phyloP scores from a whole-genome alignment of 441 rosid genomes.

The Populus hybrid region DNA sequence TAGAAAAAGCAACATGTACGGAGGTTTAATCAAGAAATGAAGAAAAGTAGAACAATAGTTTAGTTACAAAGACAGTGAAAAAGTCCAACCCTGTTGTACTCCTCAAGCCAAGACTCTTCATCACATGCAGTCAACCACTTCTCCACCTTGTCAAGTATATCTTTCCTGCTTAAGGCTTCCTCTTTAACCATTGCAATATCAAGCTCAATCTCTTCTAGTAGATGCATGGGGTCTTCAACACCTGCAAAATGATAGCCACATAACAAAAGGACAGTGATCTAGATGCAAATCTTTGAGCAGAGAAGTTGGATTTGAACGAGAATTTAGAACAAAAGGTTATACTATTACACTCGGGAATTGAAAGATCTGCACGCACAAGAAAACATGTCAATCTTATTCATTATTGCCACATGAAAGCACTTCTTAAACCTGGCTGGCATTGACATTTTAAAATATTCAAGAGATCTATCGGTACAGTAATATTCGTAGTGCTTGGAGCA shows the following conservation, averaged over 20 bases:
- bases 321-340: neutral
- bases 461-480: neutral
- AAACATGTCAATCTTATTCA: neutral
- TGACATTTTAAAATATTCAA: neutral
- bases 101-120: slow-evolving; percentile 91
- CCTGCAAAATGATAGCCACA: slow-evolving; percentile 34
- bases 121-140: slow-evolving; percentile 86
- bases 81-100: slow-evolving; percentile 64
- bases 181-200: slow-evolving; percentile 64
- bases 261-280: neutral
- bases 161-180: slow-evolving; percentile 74
- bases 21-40: slow-evolving; percentile 14
- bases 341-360: neutral
- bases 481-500: neutral
- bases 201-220: slow-evolving; percentile 62
- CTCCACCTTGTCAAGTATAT: slow-evolving; percentile 79
- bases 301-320: neutral
- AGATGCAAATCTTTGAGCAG: neutral
- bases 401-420: neutral
- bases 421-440: neutral
- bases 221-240: slow-evolving; percentile 45
- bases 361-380: neutral
- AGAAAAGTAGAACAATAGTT: neutral
- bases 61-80: neutral
- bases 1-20: slow-evolving; percentile 24